Conservation (phyloP, 495 filamentous ascomycete species). For the Penicillium pulvis region DNA sequence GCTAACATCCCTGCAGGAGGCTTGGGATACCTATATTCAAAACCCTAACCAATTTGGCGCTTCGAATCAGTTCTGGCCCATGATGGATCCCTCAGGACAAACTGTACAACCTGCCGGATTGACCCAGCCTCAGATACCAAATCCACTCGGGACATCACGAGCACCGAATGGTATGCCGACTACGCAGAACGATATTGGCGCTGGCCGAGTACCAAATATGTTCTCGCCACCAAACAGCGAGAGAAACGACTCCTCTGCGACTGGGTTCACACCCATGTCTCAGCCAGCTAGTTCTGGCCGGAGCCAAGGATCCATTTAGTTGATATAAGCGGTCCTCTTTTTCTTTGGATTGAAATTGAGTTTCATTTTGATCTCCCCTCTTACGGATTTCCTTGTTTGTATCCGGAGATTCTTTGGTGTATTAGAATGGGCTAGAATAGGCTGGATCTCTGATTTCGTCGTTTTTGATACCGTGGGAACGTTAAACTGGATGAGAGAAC, state of each 20-base stretch:
- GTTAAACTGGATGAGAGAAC: not conserved
- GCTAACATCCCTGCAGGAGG: conserved; percentile 42
- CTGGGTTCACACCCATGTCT: conserved; percentile 23
- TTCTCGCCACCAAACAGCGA: conserved; percentile 24
- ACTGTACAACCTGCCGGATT: conserved; percentile 20
- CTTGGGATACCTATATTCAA: conserved; percentile 59
- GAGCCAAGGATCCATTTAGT: conserved; percentile 12
- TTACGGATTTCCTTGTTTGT: not conserved
- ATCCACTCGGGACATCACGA: conserved; percentile 16
- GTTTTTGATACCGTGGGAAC: not conserved
- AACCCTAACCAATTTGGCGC: conserved; percentile 47
- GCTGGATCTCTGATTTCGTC: not conserved
- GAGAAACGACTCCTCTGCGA: conserved; percentile 15
- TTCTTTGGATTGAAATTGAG: not conserved
- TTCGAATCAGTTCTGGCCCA: conserved; percentile 50
- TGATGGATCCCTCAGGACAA: conserved; percentile 39
- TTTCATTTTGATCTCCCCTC: not conserved
- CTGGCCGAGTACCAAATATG: conserved; percentile 17
- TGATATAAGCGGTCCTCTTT: not conserved
- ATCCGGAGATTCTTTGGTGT: not conserved
- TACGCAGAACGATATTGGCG: conserved; percentile 9
- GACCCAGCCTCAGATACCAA: conserved; percentile 20
- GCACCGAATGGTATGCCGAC: conserved; percentile 9
- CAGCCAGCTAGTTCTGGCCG: conserved; percentile 13
- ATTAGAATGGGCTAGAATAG: not conserved